phyloP scores from a whole-genome alignment of 1,139 yeast genomes.

The Yamadazyma sp. region DNA sequence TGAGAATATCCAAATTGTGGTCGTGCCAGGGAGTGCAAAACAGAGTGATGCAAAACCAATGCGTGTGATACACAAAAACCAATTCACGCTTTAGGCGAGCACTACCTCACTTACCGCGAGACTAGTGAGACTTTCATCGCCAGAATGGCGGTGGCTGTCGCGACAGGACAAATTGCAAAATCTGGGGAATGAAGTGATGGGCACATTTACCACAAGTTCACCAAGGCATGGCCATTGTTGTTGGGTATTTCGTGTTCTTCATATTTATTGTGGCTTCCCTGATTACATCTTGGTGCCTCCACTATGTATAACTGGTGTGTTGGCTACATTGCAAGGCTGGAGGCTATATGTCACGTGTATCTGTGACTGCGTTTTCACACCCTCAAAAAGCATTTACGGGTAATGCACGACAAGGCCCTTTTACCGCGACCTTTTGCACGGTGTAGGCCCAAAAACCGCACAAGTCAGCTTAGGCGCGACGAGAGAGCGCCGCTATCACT shows the following conservation, averaged over 20 bases:
- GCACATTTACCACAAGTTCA: too few relatives aligned
- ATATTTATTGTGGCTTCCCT: too few relatives aligned
- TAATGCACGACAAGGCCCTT: not conserved
- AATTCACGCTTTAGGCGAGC: too few relatives aligned
- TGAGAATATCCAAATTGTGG: slow-evolving; percentile 1
- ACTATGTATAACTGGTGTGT: too few relatives aligned
- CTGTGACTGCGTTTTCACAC: slow-evolving; percentile 10
- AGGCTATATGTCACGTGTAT: not conserved
- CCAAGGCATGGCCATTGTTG: too few relatives aligned
- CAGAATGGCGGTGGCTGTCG: not conserved
- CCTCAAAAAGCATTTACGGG: not conserved
- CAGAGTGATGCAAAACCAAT: too few relatives aligned
- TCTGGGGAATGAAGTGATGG: not conserved
- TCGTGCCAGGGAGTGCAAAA: not conserved
- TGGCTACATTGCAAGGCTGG: too few relatives aligned
- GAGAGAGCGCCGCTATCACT: not conserved
- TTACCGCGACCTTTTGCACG: not conserved
- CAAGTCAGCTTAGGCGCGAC: not conserved
- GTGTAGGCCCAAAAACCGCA: not conserved
- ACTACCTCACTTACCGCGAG: too few relatives aligned
- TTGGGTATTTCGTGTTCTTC: too few relatives aligned
- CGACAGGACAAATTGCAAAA: not conserved
- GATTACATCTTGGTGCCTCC: too few relatives aligned
- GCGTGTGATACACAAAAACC: not conserved
- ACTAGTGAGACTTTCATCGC: too few relatives aligned